Evolutionary conservation across 208 protist species (phyloP), one percentile per base, ranked within the genome.

Genomic region (Crithidia bombi): DNA sequence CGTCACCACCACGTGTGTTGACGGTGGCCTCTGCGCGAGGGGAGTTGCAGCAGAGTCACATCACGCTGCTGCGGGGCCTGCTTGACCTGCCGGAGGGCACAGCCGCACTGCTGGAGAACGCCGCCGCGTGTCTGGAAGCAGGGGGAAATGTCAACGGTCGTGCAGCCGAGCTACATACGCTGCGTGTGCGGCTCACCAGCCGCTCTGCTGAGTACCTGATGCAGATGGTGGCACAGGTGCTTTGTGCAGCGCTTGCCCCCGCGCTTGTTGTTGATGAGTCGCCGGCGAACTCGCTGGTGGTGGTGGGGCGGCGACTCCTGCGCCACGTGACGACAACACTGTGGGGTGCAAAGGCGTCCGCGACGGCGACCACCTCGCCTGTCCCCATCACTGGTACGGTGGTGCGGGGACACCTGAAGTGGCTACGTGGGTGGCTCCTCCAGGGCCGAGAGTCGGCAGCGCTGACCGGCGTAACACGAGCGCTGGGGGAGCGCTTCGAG

Each of bases 371-470:
- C 21, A 30, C 38, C 0, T n/a, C 21, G 14, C 25, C 41, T 30
- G 41, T 43, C 9, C 9, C 23, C n/a, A 35, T 46, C 11, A 28
- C 65, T 43, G 66, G 58, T 12, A 55, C 25, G 19, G 57, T 90
- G 6, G 65, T 76, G 4, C 64, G 71, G 14, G 91, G 91, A 0
- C 91, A 96, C 64, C 47, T 67, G 39, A 76, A 72, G 54, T 96
- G 91, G 91, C 65, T 96, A 51, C 73, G 56, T 10, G 89, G 89
- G 5, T 96, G 88, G 88, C 75, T 93, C 0, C 65, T 92, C 50
- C 73, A 76, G 47, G 76, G 82, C 0, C 69, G 73, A 4, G 61
- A n/a, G 19, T 33, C 33, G 0, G 14, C 32, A n/a, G 21, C 56
- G 12, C 26, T 62, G 26, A n/a, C 59, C 28, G 50, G 64, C 23